phyloP scores from a whole-genome alignment of 805 yeast genomes.

The Metschnikowia picachoensis region DNA sequence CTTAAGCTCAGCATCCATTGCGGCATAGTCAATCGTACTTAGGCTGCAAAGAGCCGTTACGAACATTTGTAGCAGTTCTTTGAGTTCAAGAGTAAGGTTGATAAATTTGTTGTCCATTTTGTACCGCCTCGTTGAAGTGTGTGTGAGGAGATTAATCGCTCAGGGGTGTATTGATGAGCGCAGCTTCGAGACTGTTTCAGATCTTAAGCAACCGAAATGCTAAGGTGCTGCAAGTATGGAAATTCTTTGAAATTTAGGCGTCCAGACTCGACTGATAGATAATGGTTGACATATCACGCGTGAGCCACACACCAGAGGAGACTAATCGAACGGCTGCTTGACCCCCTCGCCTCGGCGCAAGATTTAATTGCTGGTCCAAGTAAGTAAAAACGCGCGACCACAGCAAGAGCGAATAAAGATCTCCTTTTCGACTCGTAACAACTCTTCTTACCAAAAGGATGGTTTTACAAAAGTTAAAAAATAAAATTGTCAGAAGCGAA shows the following conservation, averaged over 20 bases:
- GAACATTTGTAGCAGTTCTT: constrained; percentile 1
- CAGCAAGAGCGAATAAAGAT: not conserved
- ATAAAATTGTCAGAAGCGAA: not conserved
- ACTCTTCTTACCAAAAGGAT: not conserved
- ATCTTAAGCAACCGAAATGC: not conserved
- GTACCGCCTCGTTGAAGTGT: not conserved
- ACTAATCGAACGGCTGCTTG: not conserved
- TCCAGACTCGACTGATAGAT: too few species aligned
- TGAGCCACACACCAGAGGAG: too few species aligned
- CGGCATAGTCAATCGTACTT: not conserved
- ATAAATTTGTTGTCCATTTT: not conserved
- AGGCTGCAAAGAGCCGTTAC: constrained; percentile 2
- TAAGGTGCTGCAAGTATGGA: not conserved
- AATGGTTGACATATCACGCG: too few species aligned
- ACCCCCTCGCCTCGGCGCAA: not conserved
- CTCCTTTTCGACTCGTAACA: not conserved
- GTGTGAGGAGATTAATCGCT: not conserved
- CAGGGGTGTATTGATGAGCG: not conserved
- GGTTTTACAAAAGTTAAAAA: not conserved
- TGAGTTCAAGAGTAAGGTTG: not conserved
- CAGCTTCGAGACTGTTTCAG: not conserved
- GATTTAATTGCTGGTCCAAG: not conserved
- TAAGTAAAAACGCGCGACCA: not conserved
- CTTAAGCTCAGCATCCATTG: not conserved
- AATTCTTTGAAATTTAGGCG: not conserved